A percentile compares a stretch with the other conserved stretches of the same genome.
phyloP scores from a whole-genome alignment of 257 asterid species.

The Nyctanthes arbortristis region DNA sequence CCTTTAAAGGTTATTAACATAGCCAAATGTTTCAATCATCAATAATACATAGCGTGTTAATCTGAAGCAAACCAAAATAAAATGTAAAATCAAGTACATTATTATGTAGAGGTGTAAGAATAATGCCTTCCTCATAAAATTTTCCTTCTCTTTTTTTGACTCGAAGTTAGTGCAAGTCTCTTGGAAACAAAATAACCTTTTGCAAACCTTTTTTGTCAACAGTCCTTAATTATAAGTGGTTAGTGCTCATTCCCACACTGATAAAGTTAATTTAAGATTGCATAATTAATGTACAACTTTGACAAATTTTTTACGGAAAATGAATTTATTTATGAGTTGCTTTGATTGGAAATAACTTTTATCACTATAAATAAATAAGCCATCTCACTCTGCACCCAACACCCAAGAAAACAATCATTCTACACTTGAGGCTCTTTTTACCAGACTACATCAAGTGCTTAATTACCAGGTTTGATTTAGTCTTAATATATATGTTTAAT shows the following conservation, averaged over 20 bases:
- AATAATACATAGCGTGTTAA: too few species aligned
- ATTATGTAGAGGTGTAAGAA: too few species aligned
- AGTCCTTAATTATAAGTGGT: background rate
- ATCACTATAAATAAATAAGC: background rate
- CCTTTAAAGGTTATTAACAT: too few species aligned
- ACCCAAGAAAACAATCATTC: too few species aligned
- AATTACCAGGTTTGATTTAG: constrained; percentile 4
- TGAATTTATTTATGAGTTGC: constrained; percentile 3
- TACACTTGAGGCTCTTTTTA: background rate
- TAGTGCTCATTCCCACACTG: background rate
- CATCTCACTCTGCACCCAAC: background rate
- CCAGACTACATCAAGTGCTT: background rate
- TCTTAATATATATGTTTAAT: background rate
- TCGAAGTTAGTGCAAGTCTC: too few species aligned
- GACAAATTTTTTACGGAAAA: background rate
- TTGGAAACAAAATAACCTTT: background rate
- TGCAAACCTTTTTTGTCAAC: background rate
- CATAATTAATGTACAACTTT: background rate
- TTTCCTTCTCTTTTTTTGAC: too few species aligned
- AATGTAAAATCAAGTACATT: too few species aligned
- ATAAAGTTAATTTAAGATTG: constrained; percentile 1
- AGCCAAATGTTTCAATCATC: too few species aligned
- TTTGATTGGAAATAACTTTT: constrained; percentile 14
- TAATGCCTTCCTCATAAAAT: too few species aligned
- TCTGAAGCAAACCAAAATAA: too few species aligned